A percentile compares a stretch with the other conserved stretches of the same genome.
Evolutionary conservation across 1,284 basidiomycete genomes (phyloP).

Genomic region (Gymnopus androsaceus): DNA sequence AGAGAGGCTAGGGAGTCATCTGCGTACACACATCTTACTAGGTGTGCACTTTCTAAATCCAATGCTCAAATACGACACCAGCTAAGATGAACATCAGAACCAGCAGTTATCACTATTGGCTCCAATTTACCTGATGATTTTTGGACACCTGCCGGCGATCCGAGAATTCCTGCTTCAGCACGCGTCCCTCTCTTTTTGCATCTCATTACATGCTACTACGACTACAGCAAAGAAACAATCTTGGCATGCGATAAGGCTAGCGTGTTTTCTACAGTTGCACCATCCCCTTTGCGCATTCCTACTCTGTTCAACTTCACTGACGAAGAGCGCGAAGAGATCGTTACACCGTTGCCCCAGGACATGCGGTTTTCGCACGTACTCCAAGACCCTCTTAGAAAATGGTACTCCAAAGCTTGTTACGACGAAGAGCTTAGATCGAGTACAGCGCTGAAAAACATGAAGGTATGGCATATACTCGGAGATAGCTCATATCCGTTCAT

Average conservation of each 20-base stretch:
- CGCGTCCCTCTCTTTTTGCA: not conserved
- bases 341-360: not conserved
- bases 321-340: not conserved
- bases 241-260: not conserved
- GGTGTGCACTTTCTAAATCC: not conserved
- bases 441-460: not conserved
- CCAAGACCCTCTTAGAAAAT: not conserved
- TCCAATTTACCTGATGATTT: not conserved
- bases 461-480: not conserved
- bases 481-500: not conserved
- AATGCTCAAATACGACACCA: not conserved
- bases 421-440: not conserved
- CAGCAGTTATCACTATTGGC: not conserved
- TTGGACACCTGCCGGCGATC: not conserved
- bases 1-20: not conserved
- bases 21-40: conserved; percentile 3
- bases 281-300: not conserved
- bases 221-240: not conserved
- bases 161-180: not conserved
- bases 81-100: not conserved
- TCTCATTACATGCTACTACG: conserved; percentile 4
- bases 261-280: not conserved
- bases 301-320: not conserved
- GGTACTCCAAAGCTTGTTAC: conserved; percentile 1
- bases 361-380: not conserved